Evolutionary conservation across 2,329 filamentous ascomycete genomes (phyloP).

Genomic region (Passalora sequoiae): DNA sequence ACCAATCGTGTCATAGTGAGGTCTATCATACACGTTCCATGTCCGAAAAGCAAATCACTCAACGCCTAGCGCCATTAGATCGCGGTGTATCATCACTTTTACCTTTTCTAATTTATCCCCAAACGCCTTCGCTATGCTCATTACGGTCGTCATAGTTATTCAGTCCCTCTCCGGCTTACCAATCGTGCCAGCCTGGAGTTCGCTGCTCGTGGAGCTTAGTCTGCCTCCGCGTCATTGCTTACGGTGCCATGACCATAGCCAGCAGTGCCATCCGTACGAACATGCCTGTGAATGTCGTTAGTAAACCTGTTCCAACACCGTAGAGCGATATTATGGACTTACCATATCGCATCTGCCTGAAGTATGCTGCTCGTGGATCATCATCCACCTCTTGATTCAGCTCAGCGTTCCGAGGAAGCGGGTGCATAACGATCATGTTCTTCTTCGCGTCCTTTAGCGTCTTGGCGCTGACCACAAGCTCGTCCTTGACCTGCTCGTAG

Average conservation of each 20-base stretch:
- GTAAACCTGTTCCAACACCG: no score
- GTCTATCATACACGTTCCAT: background rate
- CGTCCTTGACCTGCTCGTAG: conserved; percentile 84
- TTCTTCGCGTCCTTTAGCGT: conserved; percentile 86
- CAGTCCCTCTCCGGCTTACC: background rate
- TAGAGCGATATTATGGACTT: no score
- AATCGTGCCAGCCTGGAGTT: background rate
- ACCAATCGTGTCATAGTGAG: no score
- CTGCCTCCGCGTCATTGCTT: no score
- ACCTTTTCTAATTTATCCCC: background rate
- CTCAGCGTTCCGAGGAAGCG: conserved; percentile 87
- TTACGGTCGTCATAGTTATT: background rate
- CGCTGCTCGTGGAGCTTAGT: no score
- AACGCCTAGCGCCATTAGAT: no score
- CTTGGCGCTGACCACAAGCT: conserved; percentile 83
- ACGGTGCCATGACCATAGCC: conserved; percentile 76
- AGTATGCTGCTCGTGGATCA: conserved; percentile 94
- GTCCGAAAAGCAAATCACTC: background rate
- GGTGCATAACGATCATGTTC: conserved; percentile 93
- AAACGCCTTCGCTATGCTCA: conserved; percentile 8
- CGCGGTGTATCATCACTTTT: no score
- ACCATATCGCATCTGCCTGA: conserved; percentile 99
- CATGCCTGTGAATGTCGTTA: no score
- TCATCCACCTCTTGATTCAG: conserved; percentile 95
- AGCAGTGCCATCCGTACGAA: conserved; percentile 97